Evolutionary conservation across 805 yeast species (phyloP), one percentile per base, ranked within the genome.

Genomic region (Barnettozyma populi): DNA sequence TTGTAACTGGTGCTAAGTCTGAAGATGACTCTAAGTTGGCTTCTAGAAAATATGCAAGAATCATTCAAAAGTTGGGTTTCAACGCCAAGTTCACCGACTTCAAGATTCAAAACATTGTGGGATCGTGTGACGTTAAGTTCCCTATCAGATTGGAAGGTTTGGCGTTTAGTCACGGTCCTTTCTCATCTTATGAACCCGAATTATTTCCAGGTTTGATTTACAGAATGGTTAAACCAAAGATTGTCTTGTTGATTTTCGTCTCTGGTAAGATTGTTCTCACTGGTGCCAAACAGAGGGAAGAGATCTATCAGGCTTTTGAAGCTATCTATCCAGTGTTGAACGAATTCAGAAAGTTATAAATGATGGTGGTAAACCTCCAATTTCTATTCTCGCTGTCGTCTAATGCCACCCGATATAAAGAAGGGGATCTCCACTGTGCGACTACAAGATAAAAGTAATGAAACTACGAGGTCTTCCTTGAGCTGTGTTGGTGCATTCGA

Each of bases 191-290:
- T 64, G 99, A 94, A 69, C 99, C 99, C 4, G 99, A 94, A 69
- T 74, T 94, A 64, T 94, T 94, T 69, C 99, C 99, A 3, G 99
- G 99, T 63, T 78, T 94, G 59, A 94, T 94, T 71, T 94, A 94
- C 75, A 89, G 99, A 78, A 94, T 94, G 99, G 99, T 94, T 59
- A 92, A 92, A 67, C 99, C 99, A 16, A 94, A 94, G 69, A 94
- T 94, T 70, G 99, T 94, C 45, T 73, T 94, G 62, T 78, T 94
- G 70, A 90, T 94, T 59, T 94, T 94, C 67, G 99, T 94, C 43
- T 86, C 96, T 25, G 99, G 99, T 31, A 94, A 94, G 68, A 94
- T 94, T 69, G 99, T 94, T 45, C 74, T 94, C 58, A 94, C 99
- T 7, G 99, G 99, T 75, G 99, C 99, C 18, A 94, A 94, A 68